Conservation (phyloP, 2,329 filamentous ascomycete species). For the Fusarium liriodendri region DNA sequence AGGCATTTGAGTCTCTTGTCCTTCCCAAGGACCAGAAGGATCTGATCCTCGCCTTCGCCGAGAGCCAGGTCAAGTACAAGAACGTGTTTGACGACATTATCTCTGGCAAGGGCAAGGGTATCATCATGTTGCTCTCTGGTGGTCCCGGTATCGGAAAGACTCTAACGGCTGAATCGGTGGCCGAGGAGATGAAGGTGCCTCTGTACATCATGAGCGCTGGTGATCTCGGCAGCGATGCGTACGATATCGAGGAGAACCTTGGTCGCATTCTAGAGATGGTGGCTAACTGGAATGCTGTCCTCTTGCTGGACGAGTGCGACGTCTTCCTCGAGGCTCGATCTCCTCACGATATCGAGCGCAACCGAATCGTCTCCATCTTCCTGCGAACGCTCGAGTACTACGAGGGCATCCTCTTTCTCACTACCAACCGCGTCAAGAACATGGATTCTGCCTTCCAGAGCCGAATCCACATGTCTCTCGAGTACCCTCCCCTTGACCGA, state of each 20-base stretch:
- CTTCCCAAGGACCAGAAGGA: constrained; percentile 62
- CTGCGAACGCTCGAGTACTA: constrained; percentile 60
- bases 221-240: constrained; percentile 75
- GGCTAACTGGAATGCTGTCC: constrained; percentile 60
- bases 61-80: constrained; percentile 57
- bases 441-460: constrained; percentile 61
- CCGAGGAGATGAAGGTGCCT: constrained; percentile 61
- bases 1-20: constrained; percentile 62
- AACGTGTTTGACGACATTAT: constrained; percentile 63
- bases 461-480: constrained; percentile 60
- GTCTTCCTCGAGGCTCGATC: constrained; percentile 56
- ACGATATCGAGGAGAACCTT: constrained; percentile 73
- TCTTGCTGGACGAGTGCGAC: constrained; percentile 52
- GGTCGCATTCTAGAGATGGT: constrained; percentile 70
- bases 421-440: constrained; percentile 58
- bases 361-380: constrained; percentile 52
- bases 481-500: constrained; percentile 56
- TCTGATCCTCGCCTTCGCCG: constrained; percentile 61
- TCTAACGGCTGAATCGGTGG: constrained; percentile 60
- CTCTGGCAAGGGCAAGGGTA: constrained; percentile 62
- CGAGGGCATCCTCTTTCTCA: constrained; percentile 61
- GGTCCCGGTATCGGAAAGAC: constrained; percentile 63
- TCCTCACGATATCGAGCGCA: constrained; percentile 49
- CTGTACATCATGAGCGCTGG: constrained; percentile 69
- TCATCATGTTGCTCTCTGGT: constrained; percentile 62